Evolutionary conservation across 495 filamentous ascomycete genomes (phyloP), one percentile per base, ranked within the genome.

Genomic region (Aspergillus leporis): DNA sequence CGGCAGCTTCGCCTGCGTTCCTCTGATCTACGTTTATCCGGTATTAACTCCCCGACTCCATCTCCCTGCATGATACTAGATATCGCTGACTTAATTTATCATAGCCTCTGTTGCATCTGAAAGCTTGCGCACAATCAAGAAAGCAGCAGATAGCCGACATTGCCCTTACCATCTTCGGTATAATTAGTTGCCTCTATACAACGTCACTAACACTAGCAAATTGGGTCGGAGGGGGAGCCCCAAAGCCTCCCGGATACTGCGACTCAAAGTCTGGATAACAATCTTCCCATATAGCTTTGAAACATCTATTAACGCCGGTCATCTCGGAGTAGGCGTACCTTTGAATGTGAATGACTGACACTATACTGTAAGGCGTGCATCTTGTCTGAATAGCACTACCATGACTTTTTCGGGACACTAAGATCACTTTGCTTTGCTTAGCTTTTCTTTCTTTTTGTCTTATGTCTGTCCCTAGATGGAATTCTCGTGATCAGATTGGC

Each of bases 1-100:
- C 22, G 94, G 94, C 55, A 96, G 91, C 74, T 98, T 98, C 77
- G 94, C 94, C 59, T 98, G 94, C 74, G 92, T 98, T 67, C 94
- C 94, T 30, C 77, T 98, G 61, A 93, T 98, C 63, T 98, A 97
- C 67, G 95, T 98, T 48, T 98, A 98, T 70, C 95, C 94, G 54
- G 92, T 96, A 82, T 41, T n/a, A 77, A 87, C 82, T 49, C 78
- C 41, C 43, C 47, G 12, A 30, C 8, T 14, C 41, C 22, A 38
- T 43, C 38, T 18, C 34, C 23, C 38, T 40, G 41, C 6, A 19
- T 51, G 5, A 51, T 4, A n/a, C n/a, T n/a, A 40, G 21, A 32
- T 38, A 10, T 41, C 36, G 14, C 60, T 68, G 51, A 64, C 55
- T 14, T 55, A 47, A 50, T 14, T n/a, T 4, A 23, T 56, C 48